Percentiles rank a stretch among this genome's conserved stretches.
phyloP scores from a whole-genome alignment of 192 early-diverging fungal species.

The Entophlyctis luteolus region DNA sequence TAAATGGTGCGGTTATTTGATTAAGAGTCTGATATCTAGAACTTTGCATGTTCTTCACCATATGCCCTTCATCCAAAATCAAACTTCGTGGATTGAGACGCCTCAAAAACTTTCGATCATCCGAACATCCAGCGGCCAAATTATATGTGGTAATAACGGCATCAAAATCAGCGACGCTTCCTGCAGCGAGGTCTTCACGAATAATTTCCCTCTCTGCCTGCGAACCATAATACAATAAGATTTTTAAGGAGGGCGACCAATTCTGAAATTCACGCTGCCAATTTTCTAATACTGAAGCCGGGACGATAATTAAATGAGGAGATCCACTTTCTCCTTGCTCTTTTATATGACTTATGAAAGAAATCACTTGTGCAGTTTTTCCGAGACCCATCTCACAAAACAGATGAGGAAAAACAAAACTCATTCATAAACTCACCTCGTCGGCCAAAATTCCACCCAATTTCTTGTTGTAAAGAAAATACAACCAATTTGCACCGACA shows the following conservation, averaged over 20 bases:
- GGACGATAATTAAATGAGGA: constrained; percentile 78
- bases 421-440: constrained; percentile 25
- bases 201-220: constrained; percentile 43
- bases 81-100: constrained; percentile 58
- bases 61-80: constrained; percentile 79
- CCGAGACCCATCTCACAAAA: constrained; percentile 85
- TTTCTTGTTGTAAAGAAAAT: constrained; percentile 62
- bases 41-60: constrained; percentile 78
- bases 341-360: constrained; percentile 63
- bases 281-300: constrained; percentile 82
- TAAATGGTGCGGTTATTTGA: constrained; percentile 42
- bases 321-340: constrained; percentile 49
- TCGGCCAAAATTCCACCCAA: constrained; percentile 71
- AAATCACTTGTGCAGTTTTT: constrained; percentile 88
- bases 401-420: neutral
- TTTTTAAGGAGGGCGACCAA: constrained; percentile 41
- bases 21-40: constrained; percentile 73
- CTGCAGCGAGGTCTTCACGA: constrained; percentile 43
- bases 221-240: constrained; percentile 42
- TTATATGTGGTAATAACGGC: constrained; percentile 79
- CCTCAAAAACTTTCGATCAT: constrained; percentile 72
- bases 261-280: constrained; percentile 81
- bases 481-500: constrained; percentile 82
- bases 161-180: constrained; percentile 46
- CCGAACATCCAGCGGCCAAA: constrained; percentile 62